Conservation (phyloP, 768 basidiomycete genomes). For the Chalciporus chontae region DNA sequence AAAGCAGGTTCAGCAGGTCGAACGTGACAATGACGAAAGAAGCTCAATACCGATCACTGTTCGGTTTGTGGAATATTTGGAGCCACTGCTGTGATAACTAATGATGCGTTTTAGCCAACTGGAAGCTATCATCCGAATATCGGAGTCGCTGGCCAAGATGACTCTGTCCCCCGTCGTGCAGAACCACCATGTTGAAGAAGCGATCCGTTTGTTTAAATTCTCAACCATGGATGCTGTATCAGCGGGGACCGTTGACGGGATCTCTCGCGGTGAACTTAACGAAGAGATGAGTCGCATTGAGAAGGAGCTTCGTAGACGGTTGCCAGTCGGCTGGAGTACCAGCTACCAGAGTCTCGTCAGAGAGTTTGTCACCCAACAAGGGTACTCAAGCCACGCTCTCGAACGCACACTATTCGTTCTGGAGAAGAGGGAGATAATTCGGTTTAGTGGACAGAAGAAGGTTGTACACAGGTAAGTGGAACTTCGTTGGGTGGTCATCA, state of each 20-base stretch:
- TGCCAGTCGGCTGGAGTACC: conserved; percentile 95
- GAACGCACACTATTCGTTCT: conserved; percentile 88
- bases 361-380: conserved; percentile 92
- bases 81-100: background rate
- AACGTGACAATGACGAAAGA: conserved; percentile 94
- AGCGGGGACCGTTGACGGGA: conserved; percentile 88
- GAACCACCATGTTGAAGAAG: conserved; percentile 94
- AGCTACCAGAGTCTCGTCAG: conserved; percentile 90
- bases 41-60: conserved; percentile 98
- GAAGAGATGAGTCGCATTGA: conserved; percentile 92
- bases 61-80: conserved; percentile 52
- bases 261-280: conserved; percentile 87
- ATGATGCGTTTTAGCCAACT: conserved; percentile 59
- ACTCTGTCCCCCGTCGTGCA: conserved; percentile 83
- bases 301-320: conserved; percentile 73
- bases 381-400: conserved; percentile 84
- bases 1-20: conserved; percentile 93
- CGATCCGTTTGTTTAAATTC: conserved; percentile 96
- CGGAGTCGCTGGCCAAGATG: conserved; percentile 93
- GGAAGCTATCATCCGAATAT: conserved; percentile 98
- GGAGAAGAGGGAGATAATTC: conserved; percentile 93
- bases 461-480: conserved; percentile 45
- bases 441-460: conserved; percentile 64
- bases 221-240: conserved; percentile 99
- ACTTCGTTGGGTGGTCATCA: background rate